Base-by-base conservation (phyloP, 2,329 filamentous ascomycete genomes). In the Gliomastix tumulicola region DNA sequence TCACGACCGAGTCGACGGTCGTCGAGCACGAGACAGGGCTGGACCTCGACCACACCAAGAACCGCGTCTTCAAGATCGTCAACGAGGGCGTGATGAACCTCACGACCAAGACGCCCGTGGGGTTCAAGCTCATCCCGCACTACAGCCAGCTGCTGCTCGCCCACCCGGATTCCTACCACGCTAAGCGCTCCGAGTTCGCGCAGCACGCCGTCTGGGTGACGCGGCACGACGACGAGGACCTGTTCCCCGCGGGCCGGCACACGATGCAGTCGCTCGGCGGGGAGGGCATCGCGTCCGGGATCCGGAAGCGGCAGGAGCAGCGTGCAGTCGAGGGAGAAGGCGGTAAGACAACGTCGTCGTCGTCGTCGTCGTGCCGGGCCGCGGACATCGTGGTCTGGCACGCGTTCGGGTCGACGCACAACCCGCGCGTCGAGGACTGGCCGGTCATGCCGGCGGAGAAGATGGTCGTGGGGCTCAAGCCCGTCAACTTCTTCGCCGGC, bases 381-480 rank as follows among this genome's bases (percentile, higher is more conserved):
- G 57, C 65, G 17, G 69, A 76, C 30, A 65, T 76, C 25, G 71
- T 79, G 2, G 55, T 79, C 4, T 79, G 72, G 71, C 66, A 76
- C 15, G 69, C 73, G 4, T 69, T 69, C 46, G 63, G 78, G 15
- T 70, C 80, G 21, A 83, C 80, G 22, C 79, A 84, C 44, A 74
- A 80, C 19, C 77, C 78, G 0, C 63, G 79, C 1, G 67, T 74
- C 9, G 79, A 84, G 45, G 79, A 84, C 47, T 84, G 80, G 63
- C 79, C 77, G 0, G 75, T 82, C 6, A 84, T 84, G 80, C 79
- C 79, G 0, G 69, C 64, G 41, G 79, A 83, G 50, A 69, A 62
- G 36, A 57, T 76, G 44, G 59, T 59, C 39, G 68, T 75, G 0
- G 55, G 56, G 0, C 50, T 76, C 33, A 74, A 71, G 47, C 71